A percentile compares a stretch with the other conserved stretches of the same genome.
phyloP scores from a whole-genome alignment of 2,329 filamentous ascomycete species.

The Apiospora phragmitis region DNA sequence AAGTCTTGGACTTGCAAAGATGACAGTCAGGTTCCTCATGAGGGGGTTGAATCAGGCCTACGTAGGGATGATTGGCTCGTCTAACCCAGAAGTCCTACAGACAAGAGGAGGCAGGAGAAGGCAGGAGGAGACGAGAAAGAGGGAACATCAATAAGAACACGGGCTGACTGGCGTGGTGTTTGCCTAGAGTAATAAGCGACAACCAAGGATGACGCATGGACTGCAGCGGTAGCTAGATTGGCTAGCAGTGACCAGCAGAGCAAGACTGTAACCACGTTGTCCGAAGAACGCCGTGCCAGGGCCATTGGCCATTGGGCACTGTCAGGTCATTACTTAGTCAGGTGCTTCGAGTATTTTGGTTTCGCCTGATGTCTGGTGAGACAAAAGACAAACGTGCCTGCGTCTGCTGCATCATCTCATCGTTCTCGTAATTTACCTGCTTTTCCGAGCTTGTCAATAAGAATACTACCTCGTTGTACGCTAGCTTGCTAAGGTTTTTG shows the following conservation, averaged over 20 bases:
- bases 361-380: constrained; percentile 7
- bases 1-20: background rate
- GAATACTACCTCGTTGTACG: background rate
- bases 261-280: constrained; percentile 4
- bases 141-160: background rate
- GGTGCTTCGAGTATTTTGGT: constrained; percentile 5
- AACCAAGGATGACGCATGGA: constrained; percentile 4
- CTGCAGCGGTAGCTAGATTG: background rate
- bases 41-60: background rate
- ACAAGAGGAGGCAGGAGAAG: background rate
- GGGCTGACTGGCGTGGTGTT: background rate
- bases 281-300: background rate
- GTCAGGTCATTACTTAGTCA: background rate
- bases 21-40: background rate
- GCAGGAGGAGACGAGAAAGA: background rate
- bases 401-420: background rate
- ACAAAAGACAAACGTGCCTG: constrained; percentile 5
- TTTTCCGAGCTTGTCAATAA: background rate
- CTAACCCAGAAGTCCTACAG: background rate
- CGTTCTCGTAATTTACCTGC: background rate
- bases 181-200: background rate
- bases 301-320: background rate
- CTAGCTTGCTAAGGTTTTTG: background rate
- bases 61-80: background rate
- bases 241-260: background rate